phyloP scores from a whole-genome alignment of 2,329 filamentous ascomycete genomes.

The Cercospora sp. region DNA sequence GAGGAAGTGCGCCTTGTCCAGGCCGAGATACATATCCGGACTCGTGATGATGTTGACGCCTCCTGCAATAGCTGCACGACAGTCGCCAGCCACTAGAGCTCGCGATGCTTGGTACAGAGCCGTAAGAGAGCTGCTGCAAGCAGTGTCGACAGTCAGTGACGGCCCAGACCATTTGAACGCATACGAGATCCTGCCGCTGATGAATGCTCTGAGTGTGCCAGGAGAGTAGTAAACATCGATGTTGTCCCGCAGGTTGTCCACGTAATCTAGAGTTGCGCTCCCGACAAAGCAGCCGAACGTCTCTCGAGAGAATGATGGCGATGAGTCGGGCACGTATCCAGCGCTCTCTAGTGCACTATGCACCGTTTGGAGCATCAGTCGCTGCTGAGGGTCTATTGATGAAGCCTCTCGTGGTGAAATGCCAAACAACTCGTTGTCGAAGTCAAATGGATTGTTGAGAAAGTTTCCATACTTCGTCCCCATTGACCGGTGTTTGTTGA shows the following conservation, averaged over 20 bases:
- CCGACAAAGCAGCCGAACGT: conserved; percentile 18
- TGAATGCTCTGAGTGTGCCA: conserved; percentile 16
- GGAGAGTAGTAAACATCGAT: conserved; percentile 18
- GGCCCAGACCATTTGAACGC: conserved; percentile 22
- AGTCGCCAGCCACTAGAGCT: conserved; percentile 15
- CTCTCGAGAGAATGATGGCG: conserved; percentile 12
- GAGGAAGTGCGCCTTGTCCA: conserved; percentile 25
- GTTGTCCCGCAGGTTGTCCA: conserved; percentile 13
- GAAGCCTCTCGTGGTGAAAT: conserved; percentile 18
- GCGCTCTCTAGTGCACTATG: conserved; percentile 16
- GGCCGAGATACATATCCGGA: conserved; percentile 21
- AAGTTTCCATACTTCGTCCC: conserved; percentile 19
- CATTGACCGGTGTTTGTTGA: conserved; percentile 8
- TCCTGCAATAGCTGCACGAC: conserved; percentile 17
- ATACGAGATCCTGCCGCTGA: conserved; percentile 15
- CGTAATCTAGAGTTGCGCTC: conserved; percentile 13
- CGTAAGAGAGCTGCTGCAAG: conserved; percentile 15
- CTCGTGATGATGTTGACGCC: conserved; percentile 22
- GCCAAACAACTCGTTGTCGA: conserved; percentile 16
- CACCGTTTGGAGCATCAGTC: conserved; percentile 12
- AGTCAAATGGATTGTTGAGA: conserved; percentile 15
- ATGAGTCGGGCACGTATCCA: conserved; percentile 18
- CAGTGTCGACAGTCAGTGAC: conserved; percentile 17
- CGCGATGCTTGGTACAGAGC: conserved; percentile 16
- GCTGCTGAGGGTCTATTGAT: conserved; percentile 21